Evolutionary conservation across 1,139 yeast species (phyloP), one percentile per base, ranked within the genome.

Genomic region (Blastobotrys ciferrii): DNA sequence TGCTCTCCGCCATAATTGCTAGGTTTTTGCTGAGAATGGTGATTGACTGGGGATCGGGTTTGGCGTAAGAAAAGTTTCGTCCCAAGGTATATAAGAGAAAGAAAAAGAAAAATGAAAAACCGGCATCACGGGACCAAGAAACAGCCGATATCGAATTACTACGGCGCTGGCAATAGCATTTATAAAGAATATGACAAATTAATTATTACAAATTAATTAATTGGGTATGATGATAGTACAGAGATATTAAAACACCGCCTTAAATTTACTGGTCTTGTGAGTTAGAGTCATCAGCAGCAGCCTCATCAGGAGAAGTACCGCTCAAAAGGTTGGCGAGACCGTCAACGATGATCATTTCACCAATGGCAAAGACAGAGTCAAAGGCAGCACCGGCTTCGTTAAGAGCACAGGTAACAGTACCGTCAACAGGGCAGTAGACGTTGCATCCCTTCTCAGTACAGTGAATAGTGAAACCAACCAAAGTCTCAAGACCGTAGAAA

Each of bases 341-440:
- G 36, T 33, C 38, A 40, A 53, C 43, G 46, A 49, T 37, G 32
- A 53, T 48, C 32, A 44, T 42, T 42, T 53, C 56, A 32, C 54
- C 57, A 18, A 53, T 52, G 18, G 50, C 41, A 20, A 39, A 50
- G 32, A 49, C 53, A 33, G 48, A 36, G 46, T 53, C 56, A 20
- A 53, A 48, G 31, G 57, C 43, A 18, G 56, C 57, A 32, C 30
- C 49, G 20, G 35, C 48, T 46, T 53, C 51, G 47, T 50, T 48
- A 33, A 43, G 42, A n/a, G 53, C 46, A 37, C 57, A 53, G 18
- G 37, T 25, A 35, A 47, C 52, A 39, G 53, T 43, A 17, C 55
- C 56, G 37, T 53, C 52, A 30, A 42, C 45, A 23, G 53, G 48
- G 49, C 55, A 53, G 44, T 20, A 42, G 15, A 49, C 57, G 33